phyloP scores from a whole-genome alignment of 176 grass and related monocot genomes.

The Eragrostis nindensis region DNA sequence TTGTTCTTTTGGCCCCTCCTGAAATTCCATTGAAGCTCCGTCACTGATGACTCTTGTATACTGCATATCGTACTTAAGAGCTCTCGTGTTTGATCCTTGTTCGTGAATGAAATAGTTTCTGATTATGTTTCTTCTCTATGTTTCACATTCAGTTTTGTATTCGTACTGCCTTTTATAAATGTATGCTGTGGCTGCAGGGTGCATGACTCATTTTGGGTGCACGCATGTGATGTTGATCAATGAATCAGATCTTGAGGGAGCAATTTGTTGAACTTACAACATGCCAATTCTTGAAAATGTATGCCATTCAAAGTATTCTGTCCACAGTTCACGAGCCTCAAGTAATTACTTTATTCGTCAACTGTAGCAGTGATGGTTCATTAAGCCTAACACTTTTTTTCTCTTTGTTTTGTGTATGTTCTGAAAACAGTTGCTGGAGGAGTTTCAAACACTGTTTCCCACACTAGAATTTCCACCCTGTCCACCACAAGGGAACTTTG shows the following conservation, averaged over 20 bases:
- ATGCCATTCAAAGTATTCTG: conserved; percentile 34
- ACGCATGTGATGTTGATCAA: conserved; percentile 90
- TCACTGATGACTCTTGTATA: too few species aligned
- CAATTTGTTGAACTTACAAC: conserved; percentile 92
- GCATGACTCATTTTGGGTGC: conserved; percentile 97
- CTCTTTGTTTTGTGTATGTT: conserved; percentile 29
- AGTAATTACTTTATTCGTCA: neutral
- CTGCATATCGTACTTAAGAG: conserved; percentile 11
- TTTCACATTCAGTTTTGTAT: neutral
- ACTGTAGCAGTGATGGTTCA: neutral
- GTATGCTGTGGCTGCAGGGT: conserved; percentile 57
- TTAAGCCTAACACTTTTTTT: conserved; percentile 25
- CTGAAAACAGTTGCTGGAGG: conserved; percentile 68
- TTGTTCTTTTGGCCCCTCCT: too few species aligned
- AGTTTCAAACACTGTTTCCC: conserved; percentile 71
- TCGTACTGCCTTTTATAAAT: conserved; percentile 1
- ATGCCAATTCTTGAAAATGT: conserved; percentile 95
- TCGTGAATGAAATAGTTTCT: neutral
- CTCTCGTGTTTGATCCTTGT: neutral
- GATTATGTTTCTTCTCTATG: conserved; percentile 1
- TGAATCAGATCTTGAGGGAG: conserved; percentile 94
- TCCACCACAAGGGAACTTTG: conserved; percentile 74
- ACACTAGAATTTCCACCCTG: conserved; percentile 75
- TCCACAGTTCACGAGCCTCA: neutral
- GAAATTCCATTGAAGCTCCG: too few species aligned